These are phyloP conservation scores for Penicillium corylophilum DNA, from an alignment of 2,329 filamentous ascomycete species.

Conservation along the genomic window DNA sequence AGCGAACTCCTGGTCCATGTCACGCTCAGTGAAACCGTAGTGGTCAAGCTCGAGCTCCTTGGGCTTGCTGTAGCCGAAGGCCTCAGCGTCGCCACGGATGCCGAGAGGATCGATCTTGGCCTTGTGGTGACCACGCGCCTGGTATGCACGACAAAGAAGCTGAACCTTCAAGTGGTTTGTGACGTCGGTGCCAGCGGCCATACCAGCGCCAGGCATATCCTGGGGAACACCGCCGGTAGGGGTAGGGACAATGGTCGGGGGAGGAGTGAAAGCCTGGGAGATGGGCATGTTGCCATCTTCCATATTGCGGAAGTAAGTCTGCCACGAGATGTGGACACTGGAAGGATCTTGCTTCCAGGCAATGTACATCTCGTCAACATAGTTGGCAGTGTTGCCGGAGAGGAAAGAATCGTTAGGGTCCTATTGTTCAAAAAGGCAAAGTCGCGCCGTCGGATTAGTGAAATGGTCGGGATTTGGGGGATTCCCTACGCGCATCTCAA, in stretches of 20 bases:
- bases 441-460: conserved; percentile 27
- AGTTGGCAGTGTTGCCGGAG: conserved; percentile 94
- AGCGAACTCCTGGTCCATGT: conserved; percentile 86
- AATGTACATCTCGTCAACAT: conserved; percentile 99
- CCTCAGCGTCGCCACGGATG: conserved; percentile 80
- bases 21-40: conserved; percentile 93
- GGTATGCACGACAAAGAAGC: conserved; percentile 93
- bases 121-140: conserved; percentile 97
- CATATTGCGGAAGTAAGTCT: conserved; percentile 99
- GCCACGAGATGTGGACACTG: conserved; percentile 97
- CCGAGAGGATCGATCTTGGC: conserved; percentile 94
- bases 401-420: conserved; percentile 96
- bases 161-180: conserved; percentile 98
- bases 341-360: conserved; percentile 92
- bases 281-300: conserved; percentile 97
- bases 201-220: conserved; percentile 67
- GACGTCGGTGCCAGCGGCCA: conserved; percentile 74
- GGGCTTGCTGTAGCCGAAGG: conserved; percentile 81
- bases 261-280: conserved; percentile 93
- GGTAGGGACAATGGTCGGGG: conserved; percentile 83
- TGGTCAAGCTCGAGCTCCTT: conserved; percentile 91
- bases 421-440: conserved; percentile 35
- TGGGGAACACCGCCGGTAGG: conserved; percentile 75
- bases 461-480: conserved; percentile 7
- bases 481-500: conserved; percentile 7